Base-by-base conservation (phyloP, 2,329 filamentous ascomycete genomes). In the Pseudogymnoascus sp. region DNA sequence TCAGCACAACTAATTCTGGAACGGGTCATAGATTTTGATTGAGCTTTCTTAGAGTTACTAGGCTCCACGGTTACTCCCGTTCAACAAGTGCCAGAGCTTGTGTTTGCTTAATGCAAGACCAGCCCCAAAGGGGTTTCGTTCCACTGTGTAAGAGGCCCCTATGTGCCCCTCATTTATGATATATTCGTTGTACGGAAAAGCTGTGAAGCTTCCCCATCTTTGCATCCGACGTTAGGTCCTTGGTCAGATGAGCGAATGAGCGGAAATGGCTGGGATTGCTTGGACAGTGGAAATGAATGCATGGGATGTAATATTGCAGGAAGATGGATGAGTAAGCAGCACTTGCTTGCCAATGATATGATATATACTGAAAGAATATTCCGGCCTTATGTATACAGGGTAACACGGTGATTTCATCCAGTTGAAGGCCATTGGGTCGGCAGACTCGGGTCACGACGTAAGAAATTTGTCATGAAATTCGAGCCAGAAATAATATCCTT, bases 141-240 rank as follows among this genome's bases (percentile, higher is more conserved):
- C 47, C 26, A 53, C 47, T 31, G n/a, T 31, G n/a, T 13, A 53
- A 31, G 47, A 53, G 47, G 10, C 26, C 47, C 26, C 10, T 53
- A 53, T 53, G 47, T 31, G 47, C n/a, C 47, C 26, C 47, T 31
- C 47, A 53, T 33, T 31, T 31, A 53, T 53, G 47, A 53, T 31
- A 53, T 53, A 53, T 53, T 53, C 26, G 47, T 53, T 53, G 47
- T 53, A 53, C 47, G 26, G 47, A 24, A 53, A 53, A 33, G 47
- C n/a, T 53, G 47, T 53, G 47, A 53, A 53, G 47, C 47, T 53
- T 53, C 47, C 47, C 6, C 47, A 14, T 53, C 26, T 53, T 53
- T 53, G 26, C 47, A 53, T 53, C n/a, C 26, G 47, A 53, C 47
- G n/a, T 53, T 53, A 31, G 47, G n/a, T 19, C 21, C 26, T 11